Conservation (phyloP, 345 rosid genomes). For the Lepidium aucheri region DNA sequence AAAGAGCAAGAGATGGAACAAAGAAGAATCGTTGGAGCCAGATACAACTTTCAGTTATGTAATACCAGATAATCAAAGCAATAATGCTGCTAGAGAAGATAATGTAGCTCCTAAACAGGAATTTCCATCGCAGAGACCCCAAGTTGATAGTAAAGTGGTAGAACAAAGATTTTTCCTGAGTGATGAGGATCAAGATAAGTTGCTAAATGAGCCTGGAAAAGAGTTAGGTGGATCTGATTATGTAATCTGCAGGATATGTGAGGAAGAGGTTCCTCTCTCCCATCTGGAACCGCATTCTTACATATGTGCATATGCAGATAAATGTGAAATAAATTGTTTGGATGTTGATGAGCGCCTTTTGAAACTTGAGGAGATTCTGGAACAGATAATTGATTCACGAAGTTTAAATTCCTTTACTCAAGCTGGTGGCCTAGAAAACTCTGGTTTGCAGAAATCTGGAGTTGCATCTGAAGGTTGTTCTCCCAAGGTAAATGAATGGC, state of each 20-base stretch:
- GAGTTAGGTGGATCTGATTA: conserved; percentile 35
- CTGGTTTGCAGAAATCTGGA: conserved; percentile 37
- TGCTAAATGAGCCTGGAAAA: conserved; percentile 16
- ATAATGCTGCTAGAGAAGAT: conserved; percentile 25
- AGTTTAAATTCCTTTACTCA: conserved; percentile 40
- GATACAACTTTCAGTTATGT: conserved; percentile 18
- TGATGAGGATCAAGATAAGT: conserved; percentile 23
- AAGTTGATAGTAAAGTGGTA: conserved; percentile 21
- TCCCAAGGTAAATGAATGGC: conserved; percentile 71
- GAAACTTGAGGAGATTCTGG: conserved; percentile 67
- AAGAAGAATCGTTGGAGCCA: conserved; percentile 26
- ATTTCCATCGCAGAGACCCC: conserved; percentile 26
- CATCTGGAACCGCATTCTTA: conserved; percentile 77
- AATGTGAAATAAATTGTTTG: conserved; percentile 62
- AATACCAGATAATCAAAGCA: conserved; percentile 26
- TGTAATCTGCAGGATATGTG: conserved; percentile 74
- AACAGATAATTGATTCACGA: conserved; percentile 59
- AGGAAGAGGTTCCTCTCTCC: conserved; percentile 59
- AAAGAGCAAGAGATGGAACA: conserved; percentile 17
- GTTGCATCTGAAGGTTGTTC: conserved; percentile 50
- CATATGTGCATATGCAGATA: conserved; percentile 85
- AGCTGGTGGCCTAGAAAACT: conserved; percentile 50
- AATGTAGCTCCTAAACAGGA: conserved; percentile 24
- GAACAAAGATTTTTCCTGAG: conserved; percentile 26
- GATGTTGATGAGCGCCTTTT: conserved; percentile 65